A percentile compares a stretch with the other conserved stretches of the same genome.
phyloP scores from a whole-genome alignment of 2,329 filamentous ascomycete species.

The Hypoxylon sp. region DNA sequence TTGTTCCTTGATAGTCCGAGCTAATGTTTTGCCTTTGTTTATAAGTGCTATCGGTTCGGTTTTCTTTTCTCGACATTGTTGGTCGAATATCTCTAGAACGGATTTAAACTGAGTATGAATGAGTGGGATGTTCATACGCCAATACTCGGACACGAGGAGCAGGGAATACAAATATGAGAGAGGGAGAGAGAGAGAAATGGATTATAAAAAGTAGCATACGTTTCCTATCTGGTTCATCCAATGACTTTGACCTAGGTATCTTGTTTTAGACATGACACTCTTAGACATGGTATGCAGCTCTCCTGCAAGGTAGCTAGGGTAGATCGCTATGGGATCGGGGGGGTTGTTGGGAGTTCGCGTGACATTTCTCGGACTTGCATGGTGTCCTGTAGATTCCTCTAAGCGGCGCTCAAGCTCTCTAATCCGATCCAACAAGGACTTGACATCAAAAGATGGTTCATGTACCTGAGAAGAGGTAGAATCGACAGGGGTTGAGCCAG shows the following conservation, averaged over 20 bases:
- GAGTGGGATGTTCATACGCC: constrained; percentile 2
- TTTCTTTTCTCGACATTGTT: constrained; percentile 37
- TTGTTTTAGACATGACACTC: constrained; percentile 52
- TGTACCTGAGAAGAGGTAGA: constrained; percentile 24
- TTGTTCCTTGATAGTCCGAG: constrained; percentile 52
- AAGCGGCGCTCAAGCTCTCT: constrained; percentile 56
- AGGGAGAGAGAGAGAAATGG: too few relatives aligned
- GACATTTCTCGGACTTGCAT: constrained; percentile 1
- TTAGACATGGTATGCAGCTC: constrained; percentile 42
- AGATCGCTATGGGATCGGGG: constrained; percentile 33
- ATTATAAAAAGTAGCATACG: constrained; percentile 50
- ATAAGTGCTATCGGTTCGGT: constrained; percentile 48
- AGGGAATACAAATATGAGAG: constrained; percentile 1
- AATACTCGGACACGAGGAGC: background rate
- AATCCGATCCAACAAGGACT: constrained; percentile 50
- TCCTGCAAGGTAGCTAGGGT: constrained; percentile 33
- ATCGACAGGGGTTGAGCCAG: constrained; percentile 28
- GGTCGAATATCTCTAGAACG: constrained; percentile 40
- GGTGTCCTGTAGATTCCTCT: constrained; percentile 39
- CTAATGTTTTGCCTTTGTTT: constrained; percentile 53
- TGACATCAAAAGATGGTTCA: constrained; percentile 30
- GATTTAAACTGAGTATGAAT: constrained; percentile 35
- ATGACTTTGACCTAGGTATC: constrained; percentile 59
- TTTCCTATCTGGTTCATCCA: constrained; percentile 57
- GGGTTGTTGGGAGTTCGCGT: constrained; percentile 5